Percentiles rank a stretch among this genome's conserved stretches.
These are phyloP conservation scores for Lachnellula subtilissima DNA, from an alignment of 2,329 filamentous ascomycete species.

Conservation along the genomic window DNA sequence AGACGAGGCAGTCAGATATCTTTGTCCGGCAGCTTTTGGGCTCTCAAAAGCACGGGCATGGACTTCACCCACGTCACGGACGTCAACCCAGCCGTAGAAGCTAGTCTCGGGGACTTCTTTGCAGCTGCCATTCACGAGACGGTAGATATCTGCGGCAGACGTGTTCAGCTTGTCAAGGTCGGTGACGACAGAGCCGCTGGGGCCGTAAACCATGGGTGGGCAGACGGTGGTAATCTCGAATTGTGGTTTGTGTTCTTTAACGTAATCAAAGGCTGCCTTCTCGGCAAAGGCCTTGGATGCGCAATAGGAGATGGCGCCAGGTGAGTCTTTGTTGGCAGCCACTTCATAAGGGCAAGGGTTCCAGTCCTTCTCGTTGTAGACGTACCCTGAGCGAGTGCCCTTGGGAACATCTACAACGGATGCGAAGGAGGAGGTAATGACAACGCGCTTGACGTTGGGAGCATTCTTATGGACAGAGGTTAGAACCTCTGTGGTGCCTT, in stretches of 20 bases:
- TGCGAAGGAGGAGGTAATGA: conserved; percentile 62
- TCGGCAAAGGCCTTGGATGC: conserved; percentile 59
- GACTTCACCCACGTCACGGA: conserved; percentile 55
- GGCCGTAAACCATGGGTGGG: conserved; percentile 58
- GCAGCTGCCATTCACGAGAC: conserved; percentile 55
- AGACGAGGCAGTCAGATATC: conserved; percentile 57
- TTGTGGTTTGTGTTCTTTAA: conserved; percentile 45
- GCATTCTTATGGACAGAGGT: conserved; percentile 38
- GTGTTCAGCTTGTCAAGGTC: conserved; percentile 61
- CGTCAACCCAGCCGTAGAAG: conserved; percentile 48
- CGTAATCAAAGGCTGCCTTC: conserved; percentile 58
- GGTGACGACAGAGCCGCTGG: conserved; percentile 55
- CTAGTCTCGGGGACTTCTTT: conserved; percentile 50
- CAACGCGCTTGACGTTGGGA: conserved; percentile 31
- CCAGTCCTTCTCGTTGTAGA: conserved; percentile 50
- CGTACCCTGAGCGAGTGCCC: conserved; percentile 43
- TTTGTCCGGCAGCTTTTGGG: conserved; percentile 51
- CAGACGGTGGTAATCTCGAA: conserved; percentile 58
- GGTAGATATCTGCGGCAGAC: conserved; percentile 63
- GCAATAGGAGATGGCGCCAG: conserved; percentile 22
- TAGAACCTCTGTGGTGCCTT: conserved; percentile 46
- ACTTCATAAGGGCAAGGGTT: conserved; percentile 46
- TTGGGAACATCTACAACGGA: conserved; percentile 51
- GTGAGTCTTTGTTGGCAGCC: conserved; percentile 26
- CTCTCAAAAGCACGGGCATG: conserved; percentile 54